A percentile compares a stretch with the other conserved stretches of the same genome.
Evolutionary conservation across 2,329 filamentous ascomycete genomes (phyloP).

Genomic region (Aspergillus viridinutans): DNA sequence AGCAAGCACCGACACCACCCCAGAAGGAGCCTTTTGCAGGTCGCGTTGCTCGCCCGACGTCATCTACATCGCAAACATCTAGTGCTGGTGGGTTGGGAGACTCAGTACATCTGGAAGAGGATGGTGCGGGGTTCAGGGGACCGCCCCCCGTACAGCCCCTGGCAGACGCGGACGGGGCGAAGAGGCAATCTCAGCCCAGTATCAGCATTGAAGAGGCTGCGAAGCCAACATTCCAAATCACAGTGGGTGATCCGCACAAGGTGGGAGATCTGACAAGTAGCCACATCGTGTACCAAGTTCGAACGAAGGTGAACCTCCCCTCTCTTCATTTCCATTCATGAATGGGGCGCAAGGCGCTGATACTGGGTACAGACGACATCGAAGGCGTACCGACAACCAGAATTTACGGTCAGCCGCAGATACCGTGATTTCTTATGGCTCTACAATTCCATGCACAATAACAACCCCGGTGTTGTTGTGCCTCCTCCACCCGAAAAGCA

Average conservation of each 20-base stretch:
- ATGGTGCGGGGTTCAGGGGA: constrained; percentile 60
- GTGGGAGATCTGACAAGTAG: constrained; percentile 95
- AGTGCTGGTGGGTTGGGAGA: constrained; percentile 54
- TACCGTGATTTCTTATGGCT: constrained; percentile 98
- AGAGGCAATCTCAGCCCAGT: constrained; percentile 64
- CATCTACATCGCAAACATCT: constrained; percentile 43
- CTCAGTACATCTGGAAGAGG: constrained; percentile 68
- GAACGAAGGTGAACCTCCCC: constrained; percentile 67
- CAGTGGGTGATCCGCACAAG: constrained; percentile 94
- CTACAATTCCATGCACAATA: constrained; percentile 88
- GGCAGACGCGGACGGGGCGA: constrained; percentile 39
- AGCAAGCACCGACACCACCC: constrained; percentile 56
- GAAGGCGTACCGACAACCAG: constrained; percentile 87
- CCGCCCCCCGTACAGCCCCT: constrained; percentile 57
- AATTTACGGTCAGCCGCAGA: constrained; percentile 88
- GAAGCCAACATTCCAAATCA: constrained; percentile 85
- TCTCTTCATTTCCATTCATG: not conserved
- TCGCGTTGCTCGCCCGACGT: constrained; percentile 35
- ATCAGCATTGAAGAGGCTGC: constrained; percentile 89
- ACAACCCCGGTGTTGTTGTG: constrained; percentile 91
- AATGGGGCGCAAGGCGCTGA: constrained; percentile 5
- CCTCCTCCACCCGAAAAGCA: constrained; percentile 97
- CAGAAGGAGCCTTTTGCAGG: constrained; percentile 52
- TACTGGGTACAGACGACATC: constrained; percentile 68
- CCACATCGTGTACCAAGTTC: constrained; percentile 95